phyloP scores from a whole-genome alignment of 495 filamentous ascomycete genomes.

The Talaromyces borbonicus region DNA sequence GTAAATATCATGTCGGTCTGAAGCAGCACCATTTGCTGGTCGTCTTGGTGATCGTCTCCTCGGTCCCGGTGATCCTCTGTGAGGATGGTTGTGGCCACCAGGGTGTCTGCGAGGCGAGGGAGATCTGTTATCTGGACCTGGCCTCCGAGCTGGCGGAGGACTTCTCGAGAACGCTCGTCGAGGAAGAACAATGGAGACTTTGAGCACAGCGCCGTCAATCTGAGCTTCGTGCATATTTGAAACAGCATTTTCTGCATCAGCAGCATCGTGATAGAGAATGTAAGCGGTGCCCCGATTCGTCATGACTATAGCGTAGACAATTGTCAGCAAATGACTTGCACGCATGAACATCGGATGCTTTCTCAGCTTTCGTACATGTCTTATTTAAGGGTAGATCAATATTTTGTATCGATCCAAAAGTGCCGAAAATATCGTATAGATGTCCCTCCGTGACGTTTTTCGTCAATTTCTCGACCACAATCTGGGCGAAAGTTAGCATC shows the following conservation, averaged over 20 bases:
- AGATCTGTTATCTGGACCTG: constrained; percentile 21
- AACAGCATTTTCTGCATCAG: constrained; percentile 81
- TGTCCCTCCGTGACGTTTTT: constrained; percentile 90
- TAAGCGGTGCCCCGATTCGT: constrained; percentile 93
- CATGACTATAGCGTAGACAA: constrained; percentile 47
- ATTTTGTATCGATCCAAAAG: constrained; percentile 76
- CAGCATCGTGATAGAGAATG: constrained; percentile 68
- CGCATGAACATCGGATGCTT: no score
- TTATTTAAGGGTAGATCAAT: constrained; percentile 84
- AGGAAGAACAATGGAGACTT: constrained; percentile 88
- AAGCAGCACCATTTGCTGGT: constrained; percentile 26
- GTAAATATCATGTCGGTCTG: constrained; percentile 40
- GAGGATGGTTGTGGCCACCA: constrained; percentile 17
- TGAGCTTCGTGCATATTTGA: constrained; percentile 98
- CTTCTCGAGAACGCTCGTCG: constrained; percentile 53
- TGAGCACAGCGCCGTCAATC: constrained; percentile 77
- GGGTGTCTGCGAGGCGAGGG: constrained; percentile 24
- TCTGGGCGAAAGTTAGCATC: constrained; percentile 39
- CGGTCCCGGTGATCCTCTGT: constrained; percentile 17
- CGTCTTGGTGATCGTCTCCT: constrained; percentile 28
- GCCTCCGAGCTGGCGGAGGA: constrained; percentile 29
- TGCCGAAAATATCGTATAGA: constrained; percentile 82
- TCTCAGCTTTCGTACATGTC: constrained; percentile 64
- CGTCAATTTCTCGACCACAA: constrained; percentile 91
- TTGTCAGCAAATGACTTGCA: constrained; percentile 4